Conservation (phyloP, 352 stramenopile genomes). For the Albugo candida region DNA sequence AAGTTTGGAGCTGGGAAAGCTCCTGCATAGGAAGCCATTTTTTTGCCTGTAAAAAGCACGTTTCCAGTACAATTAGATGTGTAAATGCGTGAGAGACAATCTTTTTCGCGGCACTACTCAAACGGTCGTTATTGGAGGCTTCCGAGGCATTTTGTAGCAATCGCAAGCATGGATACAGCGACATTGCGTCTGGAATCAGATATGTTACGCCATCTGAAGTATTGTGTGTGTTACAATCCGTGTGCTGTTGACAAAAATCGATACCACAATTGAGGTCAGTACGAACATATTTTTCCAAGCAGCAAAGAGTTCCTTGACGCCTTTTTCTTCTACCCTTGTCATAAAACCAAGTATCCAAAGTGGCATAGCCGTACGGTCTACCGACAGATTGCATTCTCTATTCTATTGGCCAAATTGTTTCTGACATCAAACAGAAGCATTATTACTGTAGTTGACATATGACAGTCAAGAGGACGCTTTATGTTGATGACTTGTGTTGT, state of each 20-base stretch:
- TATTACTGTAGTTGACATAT: too few species aligned
- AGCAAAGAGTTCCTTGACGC: constrained; percentile 25
- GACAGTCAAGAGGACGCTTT: too few species aligned
- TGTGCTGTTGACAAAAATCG: neutral
- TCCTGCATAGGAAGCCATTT: constrained; percentile 45
- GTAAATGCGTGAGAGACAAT: constrained; percentile 18
- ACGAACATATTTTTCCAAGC: constrained; percentile 49
- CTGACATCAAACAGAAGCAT: too few species aligned
- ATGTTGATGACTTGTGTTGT: too few species aligned
- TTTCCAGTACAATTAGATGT: constrained; percentile 54
- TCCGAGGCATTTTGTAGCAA: constrained; percentile 25
- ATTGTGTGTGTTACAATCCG: neutral
- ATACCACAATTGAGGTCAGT: constrained; percentile 54
- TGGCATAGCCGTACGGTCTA: too few species aligned
- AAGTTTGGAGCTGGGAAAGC: constrained; percentile 35
- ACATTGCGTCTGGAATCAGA: constrained; percentile 49
- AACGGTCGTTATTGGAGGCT: too few species aligned
- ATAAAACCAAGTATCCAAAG: too few species aligned
- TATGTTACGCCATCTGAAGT: constrained; percentile 12
- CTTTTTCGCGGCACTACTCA: neutral
- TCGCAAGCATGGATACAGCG: constrained; percentile 56
- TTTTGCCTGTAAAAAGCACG: constrained; percentile 36
- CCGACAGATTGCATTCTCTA: too few species aligned
- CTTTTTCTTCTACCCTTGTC: too few species aligned
- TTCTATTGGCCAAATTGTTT: too few species aligned